phyloP scores from a whole-genome alignment of 345 rosid genomes.

The Kandelia obovata region DNA sequence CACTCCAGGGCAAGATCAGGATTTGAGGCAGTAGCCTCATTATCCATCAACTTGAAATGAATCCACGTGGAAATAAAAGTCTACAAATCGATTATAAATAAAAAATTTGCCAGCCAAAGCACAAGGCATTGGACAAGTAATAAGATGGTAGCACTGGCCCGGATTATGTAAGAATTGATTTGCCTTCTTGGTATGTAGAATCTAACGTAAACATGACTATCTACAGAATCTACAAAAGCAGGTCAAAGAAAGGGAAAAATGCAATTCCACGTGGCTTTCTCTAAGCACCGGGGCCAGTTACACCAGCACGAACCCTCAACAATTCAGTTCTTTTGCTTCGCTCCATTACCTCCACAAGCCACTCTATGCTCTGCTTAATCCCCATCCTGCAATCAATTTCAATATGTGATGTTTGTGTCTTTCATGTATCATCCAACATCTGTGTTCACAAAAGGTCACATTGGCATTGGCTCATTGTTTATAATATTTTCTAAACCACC shows the following conservation, averaged over 20 bases:
- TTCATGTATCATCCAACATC: neutral
- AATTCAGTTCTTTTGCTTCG: slow-evolving; percentile 95
- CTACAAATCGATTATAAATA: neutral
- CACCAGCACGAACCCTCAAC: slow-evolving; percentile 68
- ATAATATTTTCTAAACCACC: too few relatives aligned
- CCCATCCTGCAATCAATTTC: slow-evolving; percentile 57
- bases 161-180: neutral
- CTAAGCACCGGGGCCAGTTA: slow-evolving; percentile 37
- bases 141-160: neutral
- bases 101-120: neutral
- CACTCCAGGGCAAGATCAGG: too few relatives aligned
- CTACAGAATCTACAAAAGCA: slow-evolving; percentile 44
- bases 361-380: slow-evolving; percentile 78
- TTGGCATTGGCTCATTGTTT: too few relatives aligned
- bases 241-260: slow-evolving; percentile 5
- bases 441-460: neutral
- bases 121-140: neutral
- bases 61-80: too few relatives aligned
- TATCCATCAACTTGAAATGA: too few relatives aligned
- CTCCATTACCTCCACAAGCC: slow-evolving; percentile 93
- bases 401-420: neutral
- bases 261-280: slow-evolving; percentile 6
- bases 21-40: too few relatives aligned
- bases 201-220: slow-evolving; percentile 33
- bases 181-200: slow-evolving; percentile 13